These are phyloP conservation scores for Arctium lappa DNA, from an alignment of 129 eudicot genomes.

Conservation along the genomic window DNA sequence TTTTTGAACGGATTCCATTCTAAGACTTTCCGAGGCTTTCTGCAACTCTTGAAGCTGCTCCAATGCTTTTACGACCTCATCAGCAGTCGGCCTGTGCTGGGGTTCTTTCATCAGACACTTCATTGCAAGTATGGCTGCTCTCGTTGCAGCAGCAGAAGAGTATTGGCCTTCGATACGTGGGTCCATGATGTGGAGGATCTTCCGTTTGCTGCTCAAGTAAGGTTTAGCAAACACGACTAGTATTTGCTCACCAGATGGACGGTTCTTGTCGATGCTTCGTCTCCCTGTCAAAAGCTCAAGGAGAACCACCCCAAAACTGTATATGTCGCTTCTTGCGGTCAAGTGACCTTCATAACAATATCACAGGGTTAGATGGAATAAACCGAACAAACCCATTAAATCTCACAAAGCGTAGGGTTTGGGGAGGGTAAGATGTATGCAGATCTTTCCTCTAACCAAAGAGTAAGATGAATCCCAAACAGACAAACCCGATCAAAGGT, in stretches of 20 bases:
- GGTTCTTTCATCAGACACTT: constrained; percentile 71
- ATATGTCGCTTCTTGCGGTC: constrained; percentile 65
- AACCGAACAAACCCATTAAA: not conserved
- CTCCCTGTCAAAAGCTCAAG: constrained; percentile 66
- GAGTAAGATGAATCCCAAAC: too few relatives aligned
- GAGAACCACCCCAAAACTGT: constrained; percentile 75
- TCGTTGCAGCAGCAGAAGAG: constrained; percentile 41
- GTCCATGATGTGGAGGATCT: constrained; percentile 58
- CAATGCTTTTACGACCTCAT: constrained; percentile 56
- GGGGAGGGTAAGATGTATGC: too few relatives aligned
- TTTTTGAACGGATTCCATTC: constrained; percentile 9
- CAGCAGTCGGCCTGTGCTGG: constrained; percentile 55
- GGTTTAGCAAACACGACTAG: constrained; percentile 70
- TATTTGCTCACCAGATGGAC: constrained; percentile 52
- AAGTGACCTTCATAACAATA: constrained; percentile 57
- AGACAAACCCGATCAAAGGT: too few relatives aligned
- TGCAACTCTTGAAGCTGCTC: constrained; percentile 61
- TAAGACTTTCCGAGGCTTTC: constrained; percentile 16
- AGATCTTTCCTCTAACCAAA: too few relatives aligned
- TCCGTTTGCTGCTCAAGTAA: constrained; percentile 52
- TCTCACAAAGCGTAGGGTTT: not conserved
- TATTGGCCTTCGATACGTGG: constrained; percentile 72
- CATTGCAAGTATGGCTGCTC: constrained; percentile 61
- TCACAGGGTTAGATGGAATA: not conserved
- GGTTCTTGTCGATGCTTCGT: constrained; percentile 55